Evolutionary conservation across 768 basidiomycete species (phyloP), one percentile per base, ranked within the genome.

Genomic region (Mrakia hoshinonis): DNA sequence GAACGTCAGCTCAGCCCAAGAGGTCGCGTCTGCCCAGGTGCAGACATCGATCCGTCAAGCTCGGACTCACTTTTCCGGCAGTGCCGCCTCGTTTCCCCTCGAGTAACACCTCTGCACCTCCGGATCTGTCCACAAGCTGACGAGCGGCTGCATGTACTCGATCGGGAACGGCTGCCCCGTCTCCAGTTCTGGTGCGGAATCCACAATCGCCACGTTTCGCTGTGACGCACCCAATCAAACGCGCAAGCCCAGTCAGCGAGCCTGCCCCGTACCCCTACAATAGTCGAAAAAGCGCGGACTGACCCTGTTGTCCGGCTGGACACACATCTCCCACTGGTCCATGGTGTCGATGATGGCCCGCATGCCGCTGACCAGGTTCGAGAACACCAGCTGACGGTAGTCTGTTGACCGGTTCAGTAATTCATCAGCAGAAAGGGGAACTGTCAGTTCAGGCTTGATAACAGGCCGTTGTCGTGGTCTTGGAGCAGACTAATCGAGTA

Each of bases 281-380:
- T 31, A 46, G 31, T 24, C 18, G 2, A 24, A 24, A 46, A 31
- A 48, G 31, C 46, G 22, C 22, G 43, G 31, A 69, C 76, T 36
- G 48, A 81, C 81, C 36, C 77, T 65, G 75, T 89, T 89, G 4
- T 85, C 83, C 5, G 87, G 85, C 0, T 83, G 79, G 22, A 94
- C 85, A 74, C 87, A 83, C 71, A 96, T 85, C 0, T 86, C 87
- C 85, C 93, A 89, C 74, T 92, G 90, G 69, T 89, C 89, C 88
- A 94, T 91, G 0, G 91, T 87, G 54, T 93, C 90, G 65, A 96
- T 83, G 51, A 94, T 83, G 72, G 86, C 86, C 60, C 85, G 84
- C 81, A 98, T 85, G 2, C 93, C 96, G 11, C 88, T 85, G 1
- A 90, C 89, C 38, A 99, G 81, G 80, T 99, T 98, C 76, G 89